A percentile compares a stretch with the other conserved stretches of the same genome.
Conservation (phyloP, 345 rosid species). For the Turnera subulata region DNA sequence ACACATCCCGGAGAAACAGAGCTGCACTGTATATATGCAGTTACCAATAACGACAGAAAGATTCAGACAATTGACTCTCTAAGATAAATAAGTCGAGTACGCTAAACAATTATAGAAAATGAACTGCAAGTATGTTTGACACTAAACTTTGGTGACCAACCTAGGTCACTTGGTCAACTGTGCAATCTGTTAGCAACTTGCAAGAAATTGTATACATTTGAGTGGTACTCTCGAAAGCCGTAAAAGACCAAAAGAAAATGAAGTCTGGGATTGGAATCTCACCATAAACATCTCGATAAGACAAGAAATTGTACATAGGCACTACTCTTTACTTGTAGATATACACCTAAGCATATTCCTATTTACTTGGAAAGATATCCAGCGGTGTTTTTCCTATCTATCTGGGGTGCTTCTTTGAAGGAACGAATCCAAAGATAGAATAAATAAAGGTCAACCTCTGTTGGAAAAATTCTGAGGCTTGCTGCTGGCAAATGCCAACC, state of each 20-base stretch:
- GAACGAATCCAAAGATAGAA: not conserved
- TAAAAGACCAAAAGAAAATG: too few relatives aligned
- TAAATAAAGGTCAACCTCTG: conserved; percentile 26
- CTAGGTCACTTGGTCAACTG: not conserved
- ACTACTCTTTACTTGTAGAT: not conserved
- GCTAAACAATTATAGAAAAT: not conserved
- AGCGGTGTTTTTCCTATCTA: conserved; percentile 4
- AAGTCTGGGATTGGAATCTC: too few relatives aligned
- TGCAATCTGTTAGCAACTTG: not conserved
- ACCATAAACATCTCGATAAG: too few relatives aligned
- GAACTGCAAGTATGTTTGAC: not conserved
- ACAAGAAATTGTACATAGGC: not conserved
- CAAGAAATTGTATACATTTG: too few relatives aligned
- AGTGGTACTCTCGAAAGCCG: too few relatives aligned
- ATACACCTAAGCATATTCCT: conserved; percentile 2
- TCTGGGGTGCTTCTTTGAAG: conserved; percentile 10
- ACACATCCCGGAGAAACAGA: not conserved
- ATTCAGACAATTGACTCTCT: too few relatives aligned
- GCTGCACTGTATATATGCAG: not conserved
- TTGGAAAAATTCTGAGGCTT: conserved; percentile 69
- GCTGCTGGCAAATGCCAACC: conserved; percentile 88
- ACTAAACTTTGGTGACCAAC: conserved; percentile 16
- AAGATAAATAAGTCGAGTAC: too few relatives aligned
- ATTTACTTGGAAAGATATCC: conserved; percentile 4
- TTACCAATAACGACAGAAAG: too few relatives aligned